Evolutionary conservation across 164 flowering plant genomes (phyloP).

Genomic region (Macadamia tetraphylla): DNA sequence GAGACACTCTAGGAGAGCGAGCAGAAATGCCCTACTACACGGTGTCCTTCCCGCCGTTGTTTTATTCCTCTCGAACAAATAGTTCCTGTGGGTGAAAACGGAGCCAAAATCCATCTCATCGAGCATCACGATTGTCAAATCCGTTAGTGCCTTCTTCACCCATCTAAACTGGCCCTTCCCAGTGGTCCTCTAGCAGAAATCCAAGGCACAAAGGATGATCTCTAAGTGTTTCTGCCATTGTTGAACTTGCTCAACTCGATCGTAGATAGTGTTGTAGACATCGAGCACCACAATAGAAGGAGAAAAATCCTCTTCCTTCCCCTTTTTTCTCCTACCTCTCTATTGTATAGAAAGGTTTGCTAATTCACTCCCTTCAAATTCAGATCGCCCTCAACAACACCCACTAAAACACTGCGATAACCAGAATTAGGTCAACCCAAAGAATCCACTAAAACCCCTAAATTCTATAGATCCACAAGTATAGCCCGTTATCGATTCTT

Average conservation of each 20-base stretch:
- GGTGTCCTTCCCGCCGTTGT: slow-evolving; percentile 26
- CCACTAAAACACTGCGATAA: neutral
- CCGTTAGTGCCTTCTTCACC: slow-evolving; percentile 75
- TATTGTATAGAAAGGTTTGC: too few species aligned
- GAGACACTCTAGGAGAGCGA: too few species aligned
- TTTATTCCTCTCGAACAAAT: slow-evolving; percentile 68
- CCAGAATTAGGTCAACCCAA: neutral
- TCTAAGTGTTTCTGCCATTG: slow-evolving; percentile 80
- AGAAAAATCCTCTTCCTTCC: too few species aligned
- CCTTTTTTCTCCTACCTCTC: too few species aligned
- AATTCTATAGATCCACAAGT: neutral
- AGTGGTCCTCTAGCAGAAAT: slow-evolving; percentile 29
- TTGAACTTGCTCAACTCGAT: slow-evolving; percentile 75
- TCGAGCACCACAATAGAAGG: slow-evolving; percentile 43
- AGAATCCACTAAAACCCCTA: neutral
- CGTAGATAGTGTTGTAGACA: slow-evolving; percentile 80
- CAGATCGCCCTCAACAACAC: neutral
- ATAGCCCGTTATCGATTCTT: neutral
- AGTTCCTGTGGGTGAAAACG: slow-evolving; percentile 47
- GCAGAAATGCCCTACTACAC: slow-evolving; percentile 48
- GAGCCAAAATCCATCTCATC: slow-evolving; percentile 65
- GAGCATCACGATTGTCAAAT: slow-evolving; percentile 68
- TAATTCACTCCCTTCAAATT: neutral
- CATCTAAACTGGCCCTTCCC: slow-evolving; percentile 84
- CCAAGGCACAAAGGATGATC: slow-evolving; percentile 62